Base-by-base conservation (phyloP, 306 rosid genomes). In the Vigna reflexopilosa region DNA sequence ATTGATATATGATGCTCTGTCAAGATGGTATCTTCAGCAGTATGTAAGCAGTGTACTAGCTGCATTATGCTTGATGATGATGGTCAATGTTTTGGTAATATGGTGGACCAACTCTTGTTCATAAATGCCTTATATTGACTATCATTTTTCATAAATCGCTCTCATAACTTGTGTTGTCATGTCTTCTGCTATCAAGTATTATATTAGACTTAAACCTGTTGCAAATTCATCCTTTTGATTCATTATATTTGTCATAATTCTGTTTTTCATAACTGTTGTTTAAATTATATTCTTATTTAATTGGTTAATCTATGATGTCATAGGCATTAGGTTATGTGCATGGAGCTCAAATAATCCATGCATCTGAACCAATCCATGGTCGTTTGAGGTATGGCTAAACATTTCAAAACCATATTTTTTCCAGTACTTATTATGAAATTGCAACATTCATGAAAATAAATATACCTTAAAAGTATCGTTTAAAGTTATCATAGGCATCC, bases 311-410 rank as follows among this genome's bases (percentile, higher is more conserved):
- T 62, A 69, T 83, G 68, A 48, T 85, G 54, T 71, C 71, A 54
- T 83, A 95, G 99, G 99, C 99, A 76, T 90, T 95, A 84, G 99
- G 98, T 69, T 90, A 87, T 73, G 98, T 85, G 70, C 94, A 95
- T 73, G 99, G 99, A 40, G 98, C 97, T 85, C 91, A 83, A 81
- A 86, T 95, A 78, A 93, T 93, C 84, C 98, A 84, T 52, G 99
- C 99, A 85, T 26, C 93, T 57, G 98, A 95, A 86, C 96, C 99
- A 54, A 85, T 93, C 76, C 99, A 95, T 84, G 99, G 99, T 26
- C 97, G 97, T 68, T 78, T 95, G 77, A 95, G 99, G 98, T 93
- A 84, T 47, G 45, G 69, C 73, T 76, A 17, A 75, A 78, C 44
- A 68, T 68, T 77, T 59, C 17, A 36, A 75, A 36, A 38, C 49